Evolutionary conservation across 371 early-diverging fungal species (phyloP), one percentile per base, ranked within the genome.

Genomic region (Zychaea mexicana): DNA sequence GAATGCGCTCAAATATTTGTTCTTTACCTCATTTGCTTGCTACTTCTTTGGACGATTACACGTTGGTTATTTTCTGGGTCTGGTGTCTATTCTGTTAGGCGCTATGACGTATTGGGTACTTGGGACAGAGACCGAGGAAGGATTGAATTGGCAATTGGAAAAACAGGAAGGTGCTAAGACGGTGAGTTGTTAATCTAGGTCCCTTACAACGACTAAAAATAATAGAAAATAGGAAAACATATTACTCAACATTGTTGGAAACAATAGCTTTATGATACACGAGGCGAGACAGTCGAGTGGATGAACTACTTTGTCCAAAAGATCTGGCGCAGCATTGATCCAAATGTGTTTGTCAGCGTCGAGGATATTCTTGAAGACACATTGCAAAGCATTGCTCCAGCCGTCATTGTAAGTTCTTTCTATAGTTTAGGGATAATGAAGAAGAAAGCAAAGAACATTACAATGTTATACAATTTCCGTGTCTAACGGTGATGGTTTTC

Each of bases 261-360:
- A 15, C 13, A 26, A 64, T 42, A 71, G 72, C 57, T 71, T 3
- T 63, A 69, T 56, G 56, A 61, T 0, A 52, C 61, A 1, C 60
- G 64, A 26, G 73, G 73, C 0, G 73, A 73, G 45, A 58, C 69
- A 1, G 70, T 67, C 4, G 69, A 73, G 67, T 73, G 73, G 73
- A 62, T 73, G 27, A 73, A 73, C 12, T 69, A 66, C 27, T 59
- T 66, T 45, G 17, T 73, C 19, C 64, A 69, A 42, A 69, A 67
- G 36, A 54, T 73, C 15, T 73, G 73, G 73, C 60, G 73, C 17
- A 69, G 69, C 24, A 73, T 73, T 53, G 73, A 73, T 54, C 73
- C 73, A 15, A 62, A 60, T 42, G 53, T 69, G 2, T 73, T 73
- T 58, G 65, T 64, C 13, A 32, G 45, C 17, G 65, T 73, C 2